Evolutionary conservation across 2,329 filamentous ascomycete genomes (phyloP).

Genomic region (Scytalidium lignicola): DNA sequence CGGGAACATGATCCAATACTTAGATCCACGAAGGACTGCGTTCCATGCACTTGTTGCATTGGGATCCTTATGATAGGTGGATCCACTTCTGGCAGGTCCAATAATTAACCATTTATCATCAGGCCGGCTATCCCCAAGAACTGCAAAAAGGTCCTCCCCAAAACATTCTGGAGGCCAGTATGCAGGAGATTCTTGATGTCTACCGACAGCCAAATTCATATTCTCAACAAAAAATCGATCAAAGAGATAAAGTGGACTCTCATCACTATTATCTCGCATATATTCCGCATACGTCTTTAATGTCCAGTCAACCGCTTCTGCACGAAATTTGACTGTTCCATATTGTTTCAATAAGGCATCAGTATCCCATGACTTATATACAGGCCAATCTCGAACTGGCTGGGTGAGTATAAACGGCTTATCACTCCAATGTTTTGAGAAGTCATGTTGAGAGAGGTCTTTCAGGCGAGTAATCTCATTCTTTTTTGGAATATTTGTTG

Average conservation of each 20-base stretch:
- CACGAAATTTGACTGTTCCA: slow-evolving; percentile 66
- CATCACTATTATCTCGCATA: slow-evolving; percentile 73
- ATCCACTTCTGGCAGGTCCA: slow-evolving; percentile 80
- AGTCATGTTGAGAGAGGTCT: slow-evolving; percentile 67
- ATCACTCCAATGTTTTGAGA: slow-evolving; percentile 69
- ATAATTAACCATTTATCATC: slow-evolving; percentile 92
- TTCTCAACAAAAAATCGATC: slow-evolving; percentile 83
- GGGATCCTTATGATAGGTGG: slow-evolving; percentile 87
- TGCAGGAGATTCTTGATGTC: slow-evolving; percentile 35
- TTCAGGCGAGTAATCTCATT: slow-evolving; percentile 70
- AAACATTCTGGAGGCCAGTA: slow-evolving; percentile 86
- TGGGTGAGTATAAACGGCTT: slow-evolving; percentile 82
- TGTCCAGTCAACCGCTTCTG: slow-evolving; percentile 91
- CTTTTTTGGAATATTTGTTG: slow-evolving; percentile 61
- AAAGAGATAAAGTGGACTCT: slow-evolving; percentile 90
- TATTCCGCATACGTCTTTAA: slow-evolving; percentile 77
- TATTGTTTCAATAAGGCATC: slow-evolving; percentile 62
- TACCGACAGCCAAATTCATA: slow-evolving; percentile 65
- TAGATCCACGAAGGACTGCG: slow-evolving; percentile 79
- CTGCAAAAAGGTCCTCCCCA: slow-evolving; percentile 77
- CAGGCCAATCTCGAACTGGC: slow-evolving; percentile 78
- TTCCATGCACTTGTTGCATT: slow-evolving; percentile 84
- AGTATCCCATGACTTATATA: slow-evolving; percentile 68
- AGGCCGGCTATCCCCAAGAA: slow-evolving; percentile 72
- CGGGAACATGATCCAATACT: slow-evolving; percentile 99